Conservation (phyloP, 306 rosid genomes). For the Lathyrus oleraceus region DNA sequence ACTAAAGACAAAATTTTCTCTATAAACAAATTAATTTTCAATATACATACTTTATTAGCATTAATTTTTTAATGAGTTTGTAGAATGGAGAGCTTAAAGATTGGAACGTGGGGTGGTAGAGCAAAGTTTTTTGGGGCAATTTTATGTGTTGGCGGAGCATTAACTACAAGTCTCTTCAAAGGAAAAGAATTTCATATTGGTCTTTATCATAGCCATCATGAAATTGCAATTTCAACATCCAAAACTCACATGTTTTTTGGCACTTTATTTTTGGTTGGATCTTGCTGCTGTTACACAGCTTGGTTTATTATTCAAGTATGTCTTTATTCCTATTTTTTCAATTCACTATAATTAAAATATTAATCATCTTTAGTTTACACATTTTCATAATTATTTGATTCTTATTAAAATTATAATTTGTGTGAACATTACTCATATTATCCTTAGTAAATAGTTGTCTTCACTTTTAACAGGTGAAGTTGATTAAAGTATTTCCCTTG, state of each 20-base stretch:
- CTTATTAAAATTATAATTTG: too few species aligned
- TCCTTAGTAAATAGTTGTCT: neutral
- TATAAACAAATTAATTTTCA: neutral
- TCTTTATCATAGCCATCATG: slow-evolving; percentile 34
- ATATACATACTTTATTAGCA: neutral
- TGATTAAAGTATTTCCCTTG: slow-evolving; percentile 52
- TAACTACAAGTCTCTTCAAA: slow-evolving; percentile 44
- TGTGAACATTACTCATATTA: neutral
- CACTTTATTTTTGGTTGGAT: slow-evolving; percentile 47
- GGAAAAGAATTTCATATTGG: slow-evolving; percentile 50
- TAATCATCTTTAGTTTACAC: neutral
- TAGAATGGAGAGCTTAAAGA: slow-evolving; percentile 51
- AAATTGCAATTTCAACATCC: neutral
- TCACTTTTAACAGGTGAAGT: slow-evolving; percentile 44
- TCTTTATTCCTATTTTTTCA: neutral
- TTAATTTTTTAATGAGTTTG: neutral
- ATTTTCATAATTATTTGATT: neutral
- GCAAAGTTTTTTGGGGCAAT: slow-evolving; percentile 53
- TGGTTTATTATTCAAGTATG: slow-evolving; percentile 67
- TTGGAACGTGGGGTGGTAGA: slow-evolving; percentile 41
- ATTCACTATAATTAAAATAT: too few species aligned
- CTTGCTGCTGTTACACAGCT: slow-evolving; percentile 52
- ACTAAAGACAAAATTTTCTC: too few species aligned
- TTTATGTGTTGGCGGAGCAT: slow-evolving; percentile 61
- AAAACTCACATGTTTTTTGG: slow-evolving; percentile 53